Conservation (phyloP, 2,329 filamentous ascomycete species). For the Pseudomassariella vexata region DNA sequence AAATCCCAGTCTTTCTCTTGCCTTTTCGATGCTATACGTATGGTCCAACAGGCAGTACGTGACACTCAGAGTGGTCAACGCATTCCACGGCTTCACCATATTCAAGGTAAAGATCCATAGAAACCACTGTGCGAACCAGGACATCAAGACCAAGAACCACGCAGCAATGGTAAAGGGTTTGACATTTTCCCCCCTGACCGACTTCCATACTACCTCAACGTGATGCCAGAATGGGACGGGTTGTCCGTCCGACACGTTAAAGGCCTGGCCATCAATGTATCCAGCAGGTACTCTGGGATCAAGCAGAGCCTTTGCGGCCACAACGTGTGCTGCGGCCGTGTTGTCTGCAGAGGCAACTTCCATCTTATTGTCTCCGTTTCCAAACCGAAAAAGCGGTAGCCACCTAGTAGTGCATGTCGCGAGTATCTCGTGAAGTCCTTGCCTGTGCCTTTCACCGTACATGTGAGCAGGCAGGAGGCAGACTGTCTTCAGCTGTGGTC, state of each 20-base stretch:
- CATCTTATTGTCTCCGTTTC: conserved; percentile 18
- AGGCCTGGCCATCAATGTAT: conserved; percentile 25
- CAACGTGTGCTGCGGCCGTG: conserved; percentile 16
- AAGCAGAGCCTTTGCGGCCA: conserved; percentile 21
- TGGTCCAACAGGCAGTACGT: conserved; percentile 15
- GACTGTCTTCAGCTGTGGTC: conserved; percentile 16
- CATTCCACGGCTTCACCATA: conserved; percentile 14
- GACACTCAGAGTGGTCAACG: conserved; percentile 14
- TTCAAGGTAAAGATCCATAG: conserved; percentile 19
- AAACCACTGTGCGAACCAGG: conserved; percentile 12
- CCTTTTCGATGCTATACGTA: conserved; percentile 13
- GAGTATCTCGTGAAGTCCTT: conserved; percentile 19
- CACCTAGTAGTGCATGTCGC: conserved; percentile 8
- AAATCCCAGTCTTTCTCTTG: conserved; percentile 11
- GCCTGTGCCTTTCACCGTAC: conserved; percentile 26
- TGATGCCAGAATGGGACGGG: conserved; percentile 26
- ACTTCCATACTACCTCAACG: conserved; percentile 16
- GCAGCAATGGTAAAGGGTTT: conserved; percentile 14
- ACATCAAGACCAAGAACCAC: conserved; percentile 16
- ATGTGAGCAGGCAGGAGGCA: conserved; percentile 21
- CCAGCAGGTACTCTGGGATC: conserved; percentile 10
- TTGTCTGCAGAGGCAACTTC: conserved; percentile 22
- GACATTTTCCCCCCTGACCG: conserved; percentile 10
- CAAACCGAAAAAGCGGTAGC: conserved; percentile 22
- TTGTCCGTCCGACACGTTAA: conserved; percentile 28